Evolutionary conservation across 208 protist species (phyloP), one percentile per base, ranked within the genome.

Genomic region (Acanthamoeba rhysodes): DNA sequence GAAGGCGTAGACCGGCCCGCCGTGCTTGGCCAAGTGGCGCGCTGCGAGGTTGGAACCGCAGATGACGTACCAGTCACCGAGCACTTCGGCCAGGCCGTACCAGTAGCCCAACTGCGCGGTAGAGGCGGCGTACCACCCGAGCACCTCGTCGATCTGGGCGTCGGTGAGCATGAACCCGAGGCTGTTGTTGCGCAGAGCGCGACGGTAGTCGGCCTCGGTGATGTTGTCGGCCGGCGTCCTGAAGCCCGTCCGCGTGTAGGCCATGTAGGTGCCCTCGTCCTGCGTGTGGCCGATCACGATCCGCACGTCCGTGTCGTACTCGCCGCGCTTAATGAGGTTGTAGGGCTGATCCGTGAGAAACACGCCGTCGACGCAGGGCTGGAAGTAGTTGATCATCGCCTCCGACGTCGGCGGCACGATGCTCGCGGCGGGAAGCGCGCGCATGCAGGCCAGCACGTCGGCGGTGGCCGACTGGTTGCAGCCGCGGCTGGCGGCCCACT

Each of bases 261-360:
- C 94, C 94, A 95, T 95, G 48, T 37, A 95, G 84, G 84, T 14
- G 87, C 94, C 94, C 70, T 95, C 94, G 64, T 95, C 84, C 50
- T 85, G 87, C n/a, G 92, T 95, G 94, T 95, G 84, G 74, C 94
- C 94, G 70, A 95, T 85, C 45, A 95, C 88, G 18, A 95, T 57
- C 50, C 91, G 8, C 29, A 76, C 82, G 9, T 66, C 55, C 12
- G 55, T 59, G 55, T 59, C 18, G 20, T 24, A 59, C 0, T 59
- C 55, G 55, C 55, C 55, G 55, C 18, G 12, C 55, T 59, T 59
- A 20, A 59, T 24, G 18, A 59, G 20, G 55, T 59, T 59, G 55
- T 70, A 27, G 94, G 34, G 29, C 12, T 50, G 59, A 32, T 59
- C 55, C 12, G 55, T 59, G 16, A 59, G 55, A 14, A 59, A 59